These are phyloP conservation scores for Stagonosporopsis chrysanthemi DNA, from an alignment of 2,329 filamentous ascomycete species.

Conservation along the genomic window DNA sequence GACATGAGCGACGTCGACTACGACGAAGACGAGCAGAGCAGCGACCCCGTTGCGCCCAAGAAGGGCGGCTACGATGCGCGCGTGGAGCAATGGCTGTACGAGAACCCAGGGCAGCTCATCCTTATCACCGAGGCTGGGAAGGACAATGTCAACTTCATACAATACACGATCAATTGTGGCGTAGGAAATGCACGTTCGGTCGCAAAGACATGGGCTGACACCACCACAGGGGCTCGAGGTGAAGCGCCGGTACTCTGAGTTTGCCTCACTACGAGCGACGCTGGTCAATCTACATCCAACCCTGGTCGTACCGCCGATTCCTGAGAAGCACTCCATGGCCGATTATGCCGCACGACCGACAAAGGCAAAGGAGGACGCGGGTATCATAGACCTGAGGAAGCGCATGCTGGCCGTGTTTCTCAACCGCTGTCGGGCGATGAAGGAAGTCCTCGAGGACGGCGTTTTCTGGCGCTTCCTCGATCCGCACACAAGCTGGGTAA, in stretches of 20 bases:
- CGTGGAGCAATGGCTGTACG: constrained; percentile 96
- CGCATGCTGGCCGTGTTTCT: constrained; percentile 96
- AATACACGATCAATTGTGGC: constrained; percentile 95
- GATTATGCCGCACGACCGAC: constrained; percentile 98
- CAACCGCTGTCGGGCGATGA: constrained; percentile 92
- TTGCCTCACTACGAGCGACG: constrained; percentile 87
- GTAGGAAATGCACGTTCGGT: constrained; percentile 61
- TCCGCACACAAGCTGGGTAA: constrained; percentile 97
- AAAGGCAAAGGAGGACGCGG: constrained; percentile 95
- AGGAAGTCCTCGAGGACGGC: constrained; percentile 87
- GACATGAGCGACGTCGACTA: constrained; percentile 68
- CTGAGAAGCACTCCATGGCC: constrained; percentile 98
- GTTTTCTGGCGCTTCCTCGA: constrained; percentile 98
- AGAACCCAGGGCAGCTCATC: constrained; percentile 89
- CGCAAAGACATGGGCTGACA: constrained; percentile 23
- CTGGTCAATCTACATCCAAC: constrained; percentile 93
- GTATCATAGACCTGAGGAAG: constrained; percentile 95
- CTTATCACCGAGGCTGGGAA: constrained; percentile 95
- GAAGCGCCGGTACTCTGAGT: constrained; percentile 93
- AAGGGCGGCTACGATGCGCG: constrained; percentile 92
- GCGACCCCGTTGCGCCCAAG: constrained; percentile 61
- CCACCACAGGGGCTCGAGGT: constrained; percentile 84
- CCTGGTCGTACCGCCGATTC: constrained; percentile 93
- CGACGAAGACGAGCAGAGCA: constrained; percentile 55
- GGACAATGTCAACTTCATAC: constrained; percentile 90